Evolutionary conservation across 106 monocot species (phyloP), one percentile per base, ranked within the genome.

Genomic region (Vanilla planifolia): DNA sequence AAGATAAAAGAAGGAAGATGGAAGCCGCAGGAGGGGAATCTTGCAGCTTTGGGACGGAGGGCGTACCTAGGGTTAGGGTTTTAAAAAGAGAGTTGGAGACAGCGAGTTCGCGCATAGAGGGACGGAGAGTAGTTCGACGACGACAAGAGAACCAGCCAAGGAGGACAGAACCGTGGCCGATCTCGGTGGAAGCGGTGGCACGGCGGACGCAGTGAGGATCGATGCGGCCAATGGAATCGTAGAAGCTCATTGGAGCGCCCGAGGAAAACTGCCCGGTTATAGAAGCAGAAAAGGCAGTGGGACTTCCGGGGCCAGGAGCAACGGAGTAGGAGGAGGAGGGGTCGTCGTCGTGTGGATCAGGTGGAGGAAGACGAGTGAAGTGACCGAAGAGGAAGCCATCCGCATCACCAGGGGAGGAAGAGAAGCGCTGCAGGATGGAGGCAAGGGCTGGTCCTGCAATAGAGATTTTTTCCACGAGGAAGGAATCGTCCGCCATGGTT

Each of bases 371-470:
- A 29, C 19, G 56, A 50, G 61, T 29, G 52, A 80, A 42, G 56
- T 67, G 85, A 53, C 89, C 93, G 40, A 79, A 80, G 73, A 88
- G 93, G 67, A 93, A 71, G 44, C 89, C 88, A 33, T 76, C 76
- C 30, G 51, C 45, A 64, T 82, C 80, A 71, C 75, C 61, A 43
- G 66, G 15, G 8, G 87, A 77, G 51, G 92, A 77, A 44, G 60
- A 51, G 72, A 73, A 84, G 52, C 76, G 76, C 19, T 79, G 85
- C 29, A 89, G 74, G 36, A 89, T 42, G 65, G 93, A 76, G 53
- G 93, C 63, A 36, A 92, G 84, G 20, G 88, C 66, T 19, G 84
- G 62, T 3, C 84, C 84, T 57, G 84, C 65, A 67, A 92, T 81
- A 47, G 84, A 79, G 61, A 92, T 37, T 67, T 80, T 89, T 26